Evolutionary conservation across 2,329 filamentous ascomycete genomes (phyloP), one percentile per base, ranked within the genome.

Genomic region (Ophiocordyceps camponoti-floridani): DNA sequence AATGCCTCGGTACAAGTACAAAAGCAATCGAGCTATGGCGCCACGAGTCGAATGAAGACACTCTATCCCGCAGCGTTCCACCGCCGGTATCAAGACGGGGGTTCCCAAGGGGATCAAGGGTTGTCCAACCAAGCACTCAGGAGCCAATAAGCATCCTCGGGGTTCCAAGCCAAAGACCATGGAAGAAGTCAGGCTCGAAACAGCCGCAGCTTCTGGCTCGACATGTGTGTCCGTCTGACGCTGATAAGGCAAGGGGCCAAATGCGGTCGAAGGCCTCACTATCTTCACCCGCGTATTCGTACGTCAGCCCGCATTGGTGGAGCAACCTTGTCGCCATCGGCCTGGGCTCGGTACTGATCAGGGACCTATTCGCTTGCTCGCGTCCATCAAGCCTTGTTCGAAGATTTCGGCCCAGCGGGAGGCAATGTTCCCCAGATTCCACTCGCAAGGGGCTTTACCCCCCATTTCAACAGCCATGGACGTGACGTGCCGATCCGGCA

Each of bases 401-500:
- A 63, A 62, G 12, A 59, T 47, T 12, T 12, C 45, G 4, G 57
- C 61, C 61, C 61, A 64, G 14, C 45, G 49, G n/a, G 40, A 47
- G 5, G 61, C 61, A 30, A 64, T 14, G 5, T 44, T 45, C 10
- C 49, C 46, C 43, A 59, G 46, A n/a, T 61, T 51, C 56, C 55
- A 61, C 6, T 28, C 37, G n/a, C 33, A 42, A 19, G 43, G 28
- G 23, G n/a, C 12, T 11, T 45, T 42, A 35, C 38, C 23, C 43
- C 46, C 57, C 43, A 68, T 49, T 59, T 83, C 71, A 37, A 64
- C 67, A 50, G 68, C 66, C 47, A 94, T 70, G 58, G 76, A 88
- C n/a, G 85, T 93, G 44, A 84, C 80, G 48, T 72, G 69, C 64
- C 83, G 84, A 23, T 82, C 88, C 48, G 81, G 77, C 37, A 96